Evolutionary conservation across 2,329 filamentous ascomycete species (phyloP).

Genomic region (Colletotrichum sojae): DNA sequence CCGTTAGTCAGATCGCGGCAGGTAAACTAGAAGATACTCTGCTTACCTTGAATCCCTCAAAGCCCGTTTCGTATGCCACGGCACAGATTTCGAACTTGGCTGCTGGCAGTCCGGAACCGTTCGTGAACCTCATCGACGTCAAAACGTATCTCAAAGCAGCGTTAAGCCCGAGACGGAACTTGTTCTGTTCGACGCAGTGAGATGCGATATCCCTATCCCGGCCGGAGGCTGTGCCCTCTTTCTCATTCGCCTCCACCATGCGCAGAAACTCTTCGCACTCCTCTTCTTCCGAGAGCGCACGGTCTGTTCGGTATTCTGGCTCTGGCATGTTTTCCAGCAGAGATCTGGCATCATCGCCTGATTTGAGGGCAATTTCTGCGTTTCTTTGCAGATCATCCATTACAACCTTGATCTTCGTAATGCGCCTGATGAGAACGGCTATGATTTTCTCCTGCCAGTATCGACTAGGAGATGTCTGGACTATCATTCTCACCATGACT

Average conservation of each 20-base stretch:
- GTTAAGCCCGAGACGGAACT: conserved; percentile 26
- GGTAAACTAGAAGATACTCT: neutral
- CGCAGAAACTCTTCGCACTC: conserved; percentile 24
- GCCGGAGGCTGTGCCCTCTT: conserved; percentile 7
- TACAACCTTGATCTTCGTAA: conserved; percentile 35
- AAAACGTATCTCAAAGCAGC: conserved; percentile 14
- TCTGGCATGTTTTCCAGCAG: neutral
- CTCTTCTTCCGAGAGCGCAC: conserved; percentile 20
- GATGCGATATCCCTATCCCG: conserved; percentile 7
- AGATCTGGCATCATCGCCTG: neutral
- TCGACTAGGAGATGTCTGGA: conserved; percentile 23
- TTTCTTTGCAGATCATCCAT: conserved; percentile 15
- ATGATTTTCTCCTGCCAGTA: conserved; percentile 36
- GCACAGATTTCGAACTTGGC: conserved; percentile 40
- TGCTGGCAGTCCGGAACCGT: neutral
- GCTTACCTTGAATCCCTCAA: conserved; percentile 41
- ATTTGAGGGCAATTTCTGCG: neutral
- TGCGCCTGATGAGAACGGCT: conserved; percentile 22
- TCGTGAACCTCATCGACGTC: conserved; percentile 9
- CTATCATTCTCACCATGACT: conserved; percentile 32
- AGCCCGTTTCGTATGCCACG: conserved; percentile 40
- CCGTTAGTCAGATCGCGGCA: neutral
- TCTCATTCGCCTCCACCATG: conserved; percentile 12
- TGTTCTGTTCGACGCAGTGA: conserved; percentile 38
- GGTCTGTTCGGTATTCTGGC: neutral